Percentiles rank a stretch among this genome's conserved stretches.
Conservation (phyloP, 768 basidiomycete species). For the Amanita brunnescens region DNA sequence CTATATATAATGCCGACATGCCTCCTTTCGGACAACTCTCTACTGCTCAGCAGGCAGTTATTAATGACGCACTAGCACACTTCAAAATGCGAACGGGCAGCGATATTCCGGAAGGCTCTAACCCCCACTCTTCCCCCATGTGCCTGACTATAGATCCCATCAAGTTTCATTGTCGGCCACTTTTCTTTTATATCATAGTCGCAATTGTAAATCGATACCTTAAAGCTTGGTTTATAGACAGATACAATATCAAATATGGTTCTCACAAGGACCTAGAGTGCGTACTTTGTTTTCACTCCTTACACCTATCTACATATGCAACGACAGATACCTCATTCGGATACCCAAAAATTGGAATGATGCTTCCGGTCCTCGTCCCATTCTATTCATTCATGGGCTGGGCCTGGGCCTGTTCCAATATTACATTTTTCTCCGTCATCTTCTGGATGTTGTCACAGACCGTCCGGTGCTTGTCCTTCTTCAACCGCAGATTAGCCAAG, state of each 20-base stretch:
- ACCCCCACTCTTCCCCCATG: constrained; percentile 43
- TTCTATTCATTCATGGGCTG: constrained; percentile 84
- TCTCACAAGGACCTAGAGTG: constrained; percentile 65
- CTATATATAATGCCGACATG: constrained; percentile 62
- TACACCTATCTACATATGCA: not conserved
- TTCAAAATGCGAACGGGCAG: constrained; percentile 69
- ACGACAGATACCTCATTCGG: constrained; percentile 61
- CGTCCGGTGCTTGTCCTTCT: constrained; percentile 69
- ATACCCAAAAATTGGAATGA: constrained; percentile 61
- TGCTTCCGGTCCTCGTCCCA: constrained; percentile 47
- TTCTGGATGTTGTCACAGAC: constrained; percentile 48
- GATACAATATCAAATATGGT: constrained; percentile 34
- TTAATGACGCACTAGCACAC: constrained; percentile 54
- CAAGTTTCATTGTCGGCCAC: constrained; percentile 59
- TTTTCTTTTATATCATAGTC: constrained; percentile 51
- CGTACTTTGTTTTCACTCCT: constrained; percentile 15
- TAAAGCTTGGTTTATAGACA: constrained; percentile 33
- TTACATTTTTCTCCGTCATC: constrained; percentile 45
- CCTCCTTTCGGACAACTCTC: constrained; percentile 42
- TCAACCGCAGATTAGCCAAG: constrained; percentile 82
- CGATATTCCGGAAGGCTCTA: constrained; percentile 50
- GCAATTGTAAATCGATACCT: constrained; percentile 39
- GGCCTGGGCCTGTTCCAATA: constrained; percentile 79
- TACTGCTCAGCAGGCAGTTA: constrained; percentile 31
- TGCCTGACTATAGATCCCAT: constrained; percentile 74